These are phyloP conservation scores for Umbelopsis sp. DNA, from an alignment of 192 early-diverging fungal genomes.

Conservation along the genomic window DNA sequence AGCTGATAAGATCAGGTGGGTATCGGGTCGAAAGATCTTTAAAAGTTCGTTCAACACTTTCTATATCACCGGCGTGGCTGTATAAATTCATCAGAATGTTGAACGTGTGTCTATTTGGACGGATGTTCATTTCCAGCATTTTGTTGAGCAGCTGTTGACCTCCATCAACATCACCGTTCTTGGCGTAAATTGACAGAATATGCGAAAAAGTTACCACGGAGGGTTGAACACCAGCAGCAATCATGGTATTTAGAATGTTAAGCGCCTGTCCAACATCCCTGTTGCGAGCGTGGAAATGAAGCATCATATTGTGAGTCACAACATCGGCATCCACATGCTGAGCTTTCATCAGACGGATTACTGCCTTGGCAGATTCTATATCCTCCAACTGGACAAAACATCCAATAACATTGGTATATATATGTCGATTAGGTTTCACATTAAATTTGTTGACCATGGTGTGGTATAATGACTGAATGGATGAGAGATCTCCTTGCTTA, in stretches of 20 bases:
- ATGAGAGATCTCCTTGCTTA: slow-evolving; percentile 35
- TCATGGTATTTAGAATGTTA: slow-evolving; percentile 41
- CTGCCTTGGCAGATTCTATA: slow-evolving; percentile 19
- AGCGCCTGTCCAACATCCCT: slow-evolving; percentile 42
- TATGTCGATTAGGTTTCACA: slow-evolving; percentile 36
- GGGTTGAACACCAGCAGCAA: slow-evolving; percentile 24
- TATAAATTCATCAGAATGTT: slow-evolving; percentile 80
- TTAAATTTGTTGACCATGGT: slow-evolving; percentile 44
- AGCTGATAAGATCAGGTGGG: slow-evolving; percentile 71
- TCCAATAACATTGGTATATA: slow-evolving; percentile 29
- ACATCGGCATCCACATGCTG: slow-evolving; percentile 27
- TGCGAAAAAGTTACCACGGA: slow-evolving; percentile 44
- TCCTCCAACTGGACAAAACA: slow-evolving; percentile 25
- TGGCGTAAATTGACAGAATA: slow-evolving; percentile 47
- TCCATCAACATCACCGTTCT: slow-evolving; percentile 35
- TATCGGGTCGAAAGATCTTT: slow-evolving; percentile 64
- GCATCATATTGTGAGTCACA: slow-evolving; percentile 46
- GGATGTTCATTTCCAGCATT: slow-evolving; percentile 20
- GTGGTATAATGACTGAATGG: slow-evolving; percentile 40
- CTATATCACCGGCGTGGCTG: slow-evolving; percentile 63
- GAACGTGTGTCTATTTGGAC: slow-evolving; percentile 46
- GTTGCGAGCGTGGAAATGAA: slow-evolving; percentile 34
- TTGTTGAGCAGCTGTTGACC: slow-evolving; percentile 19
- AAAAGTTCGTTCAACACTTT: slow-evolving; percentile 79
- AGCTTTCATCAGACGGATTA: slow-evolving; percentile 6